A percentile compares a stretch with the other conserved stretches of the same genome.
Conservation (phyloP, 768 basidiomycete species). For the Tremella fuciformis region DNA sequence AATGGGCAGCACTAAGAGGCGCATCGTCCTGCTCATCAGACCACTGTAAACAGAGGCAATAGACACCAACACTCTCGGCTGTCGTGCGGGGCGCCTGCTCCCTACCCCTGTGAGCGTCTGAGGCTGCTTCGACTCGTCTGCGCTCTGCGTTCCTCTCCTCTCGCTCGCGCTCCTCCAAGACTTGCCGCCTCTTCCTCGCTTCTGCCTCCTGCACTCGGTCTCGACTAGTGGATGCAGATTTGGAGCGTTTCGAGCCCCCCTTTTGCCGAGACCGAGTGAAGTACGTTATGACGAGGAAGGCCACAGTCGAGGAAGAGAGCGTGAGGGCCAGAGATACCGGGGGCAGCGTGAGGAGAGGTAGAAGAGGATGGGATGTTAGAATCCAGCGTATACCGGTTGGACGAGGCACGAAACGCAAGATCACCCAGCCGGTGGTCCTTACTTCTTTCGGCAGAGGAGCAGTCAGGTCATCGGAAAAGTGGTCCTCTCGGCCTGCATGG, state of each 20-base stretch:
- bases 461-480: conserved; percentile 22
- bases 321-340: conserved; percentile 46
- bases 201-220: background rate
- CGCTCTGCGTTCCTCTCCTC: conserved; percentile 30
- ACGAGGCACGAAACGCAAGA: conserved; percentile 43
- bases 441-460: conserved; percentile 37
- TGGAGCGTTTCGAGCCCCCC: conserved; percentile 3
- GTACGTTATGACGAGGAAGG: conserved; percentile 43
- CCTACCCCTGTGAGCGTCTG: no score
- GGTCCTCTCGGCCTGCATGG: conserved; percentile 39
- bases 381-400: conserved; percentile 49
- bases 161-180: conserved; percentile 19
- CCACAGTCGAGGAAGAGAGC: conserved; percentile 42
- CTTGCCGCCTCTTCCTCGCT: background rate
- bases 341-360: conserved; percentile 47
- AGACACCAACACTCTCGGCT: no score
- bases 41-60: no score
- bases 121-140: conserved; percentile 28
- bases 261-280: conserved; percentile 17
- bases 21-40: background rate
- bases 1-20: background rate
- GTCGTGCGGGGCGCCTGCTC: no score
- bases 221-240: background rate
- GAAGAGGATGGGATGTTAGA: conserved; percentile 44
- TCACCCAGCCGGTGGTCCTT: conserved; percentile 50